These are phyloP conservation scores for Sapria himalayana DNA, from an alignment of 345 rosid species.

Conservation along the genomic window DNA sequence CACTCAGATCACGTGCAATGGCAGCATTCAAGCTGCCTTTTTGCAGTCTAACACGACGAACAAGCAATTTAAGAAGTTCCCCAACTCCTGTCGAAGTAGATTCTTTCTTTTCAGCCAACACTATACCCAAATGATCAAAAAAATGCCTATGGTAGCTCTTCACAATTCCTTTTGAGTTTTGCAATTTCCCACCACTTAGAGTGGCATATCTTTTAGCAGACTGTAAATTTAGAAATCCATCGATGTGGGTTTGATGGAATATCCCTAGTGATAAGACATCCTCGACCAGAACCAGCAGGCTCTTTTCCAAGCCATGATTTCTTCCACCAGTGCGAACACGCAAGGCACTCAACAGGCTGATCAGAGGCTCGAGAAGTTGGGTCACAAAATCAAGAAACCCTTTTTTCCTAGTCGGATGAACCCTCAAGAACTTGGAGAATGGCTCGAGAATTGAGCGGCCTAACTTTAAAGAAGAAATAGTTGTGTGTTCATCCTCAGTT, in stretches of 20 bases:
- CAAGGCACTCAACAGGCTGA: conserved; percentile 31
- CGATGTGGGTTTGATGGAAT: conserved; percentile 58
- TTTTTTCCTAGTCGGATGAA: conserved; percentile 53
- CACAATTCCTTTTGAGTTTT: conserved; percentile 18
- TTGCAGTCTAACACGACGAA: conserved; percentile 34
- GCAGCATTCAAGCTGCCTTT: conserved; percentile 20
- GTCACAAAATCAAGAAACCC: conserved; percentile 52
- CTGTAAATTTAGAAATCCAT: conserved; percentile 52
- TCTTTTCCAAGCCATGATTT: conserved; percentile 11
- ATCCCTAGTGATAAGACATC: conserved; percentile 48
- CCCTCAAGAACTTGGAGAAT: conserved; percentile 53
- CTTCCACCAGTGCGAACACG: conserved; percentile 13
- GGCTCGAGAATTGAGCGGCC: conserved; percentile 57
- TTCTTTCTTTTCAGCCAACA: conserved; percentile 24
- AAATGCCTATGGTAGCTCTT: conserved; percentile 73
- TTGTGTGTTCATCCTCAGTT: conserved; percentile 18
- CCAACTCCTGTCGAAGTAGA: conserved; percentile 34
- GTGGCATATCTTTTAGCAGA: conserved; percentile 30
- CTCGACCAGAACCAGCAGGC: conserved; percentile 27
- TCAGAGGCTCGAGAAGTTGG: conserved; percentile 45
- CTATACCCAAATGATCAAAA: conserved; percentile 35
- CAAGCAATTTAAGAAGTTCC: conserved; percentile 39
- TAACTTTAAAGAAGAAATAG: conserved; percentile 25
- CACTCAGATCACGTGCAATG: conserved; percentile 22
- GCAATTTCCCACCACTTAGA: conserved; percentile 14